Evolutionary conservation across 306 rosid genomes (phyloP).

Genomic region (Heteromeles arbutifolia): DNA sequence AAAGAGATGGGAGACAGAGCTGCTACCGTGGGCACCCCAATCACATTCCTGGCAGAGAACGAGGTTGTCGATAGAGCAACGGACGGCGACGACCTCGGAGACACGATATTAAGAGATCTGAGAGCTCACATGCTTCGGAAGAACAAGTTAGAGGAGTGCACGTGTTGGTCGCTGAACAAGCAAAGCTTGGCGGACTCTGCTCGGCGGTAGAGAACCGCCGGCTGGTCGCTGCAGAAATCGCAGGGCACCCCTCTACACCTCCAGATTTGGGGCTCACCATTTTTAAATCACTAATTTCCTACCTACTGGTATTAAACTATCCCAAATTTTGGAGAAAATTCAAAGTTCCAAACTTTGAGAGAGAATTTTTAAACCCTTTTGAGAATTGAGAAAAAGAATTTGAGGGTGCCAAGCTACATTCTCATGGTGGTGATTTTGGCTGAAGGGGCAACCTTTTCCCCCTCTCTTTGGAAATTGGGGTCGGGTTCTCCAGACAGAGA

Average conservation of each 20-base stretch:
- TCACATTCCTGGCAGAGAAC: slow-evolving; percentile 57
- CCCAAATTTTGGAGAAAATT: no score
- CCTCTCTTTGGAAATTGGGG: no score
- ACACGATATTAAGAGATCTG: slow-evolving; percentile 61
- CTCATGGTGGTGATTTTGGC: no score
- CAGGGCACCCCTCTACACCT: slow-evolving; percentile 21
- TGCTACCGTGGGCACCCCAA: slow-evolving; percentile 46
- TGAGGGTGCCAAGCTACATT: background rate
- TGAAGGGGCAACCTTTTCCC: no score
- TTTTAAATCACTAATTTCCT: no score
- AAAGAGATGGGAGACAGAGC: slow-evolving; percentile 34
- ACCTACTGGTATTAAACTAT: no score
- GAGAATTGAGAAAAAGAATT: no score
- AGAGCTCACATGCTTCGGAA: slow-evolving; percentile 51
- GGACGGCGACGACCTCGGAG: slow-evolving; percentile 41
- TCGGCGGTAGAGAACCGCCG: slow-evolving; percentile 49
- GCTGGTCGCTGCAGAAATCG: slow-evolving; percentile 47
- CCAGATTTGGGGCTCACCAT: no score
- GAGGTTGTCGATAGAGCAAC: slow-evolving; percentile 50
- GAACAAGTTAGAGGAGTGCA: slow-evolving; percentile 55
- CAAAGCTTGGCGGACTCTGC: slow-evolving; percentile 74
- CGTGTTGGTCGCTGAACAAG: slow-evolving; percentile 57
- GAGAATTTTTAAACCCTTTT: background rate
- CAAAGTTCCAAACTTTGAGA: no score
- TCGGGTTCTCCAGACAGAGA: no score